These are phyloP conservation scores for Puccinellia tenuiflora DNA, from an alignment of 176 grass and related monocot genomes.

Conservation along the genomic window DNA sequence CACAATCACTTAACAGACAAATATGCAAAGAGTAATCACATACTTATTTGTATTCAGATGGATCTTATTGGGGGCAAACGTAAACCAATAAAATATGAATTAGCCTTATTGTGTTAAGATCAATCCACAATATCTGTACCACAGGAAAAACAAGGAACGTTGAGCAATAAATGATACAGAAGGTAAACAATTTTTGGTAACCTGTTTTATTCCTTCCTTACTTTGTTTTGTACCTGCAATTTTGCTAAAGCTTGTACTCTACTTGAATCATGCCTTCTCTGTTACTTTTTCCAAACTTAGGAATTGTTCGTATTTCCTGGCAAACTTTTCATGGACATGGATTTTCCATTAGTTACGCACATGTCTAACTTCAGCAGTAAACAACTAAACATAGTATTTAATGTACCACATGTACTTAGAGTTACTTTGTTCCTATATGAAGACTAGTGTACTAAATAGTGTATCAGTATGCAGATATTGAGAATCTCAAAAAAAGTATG, in stretches of 20 bases:
- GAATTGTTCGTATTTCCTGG: background rate
- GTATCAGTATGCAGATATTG: background rate
- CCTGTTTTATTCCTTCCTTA: background rate
- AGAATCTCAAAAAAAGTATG: no score
- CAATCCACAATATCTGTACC: background rate
- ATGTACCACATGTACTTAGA: background rate
- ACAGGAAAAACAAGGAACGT: background rate
- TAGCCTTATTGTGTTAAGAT: background rate
- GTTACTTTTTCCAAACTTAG: background rate
- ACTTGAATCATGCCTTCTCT: background rate
- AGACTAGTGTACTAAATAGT: background rate
- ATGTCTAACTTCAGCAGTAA: background rate
- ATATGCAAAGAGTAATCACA: slow-evolving; percentile 4
- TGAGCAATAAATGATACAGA: background rate
- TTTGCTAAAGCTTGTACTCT: background rate
- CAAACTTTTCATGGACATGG: background rate
- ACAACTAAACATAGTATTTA: background rate
- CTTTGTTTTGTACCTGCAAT: background rate
- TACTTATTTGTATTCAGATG: background rate
- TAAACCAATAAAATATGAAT: background rate
- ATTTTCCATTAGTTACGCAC: background rate
- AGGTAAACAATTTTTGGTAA: background rate
- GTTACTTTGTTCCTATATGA: background rate
- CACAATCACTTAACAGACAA: background rate
- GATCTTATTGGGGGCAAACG: background rate